Evolutionary conservation across 805 yeast genomes (phyloP), one percentile per base, ranked within the genome.

Genomic region (Priceomyces haplophilus): DNA sequence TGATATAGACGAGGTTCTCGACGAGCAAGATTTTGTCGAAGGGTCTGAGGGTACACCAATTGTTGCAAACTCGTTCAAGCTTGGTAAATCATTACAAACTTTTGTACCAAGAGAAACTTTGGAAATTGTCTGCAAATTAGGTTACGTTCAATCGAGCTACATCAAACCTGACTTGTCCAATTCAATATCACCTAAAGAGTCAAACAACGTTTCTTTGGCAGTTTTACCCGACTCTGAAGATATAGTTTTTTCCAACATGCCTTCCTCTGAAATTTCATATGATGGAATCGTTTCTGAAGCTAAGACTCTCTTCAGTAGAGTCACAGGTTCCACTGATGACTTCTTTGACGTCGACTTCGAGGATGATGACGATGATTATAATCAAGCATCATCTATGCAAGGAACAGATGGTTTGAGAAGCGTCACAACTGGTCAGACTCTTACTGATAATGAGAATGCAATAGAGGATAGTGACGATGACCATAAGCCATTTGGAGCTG

Each of bases 331-430:
- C 1, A 93, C 86, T 59, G 97, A 91, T 54, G 98, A 91, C 64
- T 93, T 93, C 67, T 91, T 91, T 59, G 96, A 88, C 61, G 87
- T 91, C 33, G 98, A 91, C 64, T 91, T 91, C 58, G 97, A 91
- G 64, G 98, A 91, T 61, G 97, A 89, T 16, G 96, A 86, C 34
- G 90, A 82, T 27, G 73, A 70, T 4, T 54, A 56, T 37, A 43
- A 29, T 23, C 48, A 36, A 24, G 42, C 17, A 16, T 37, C 13
- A 19, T 21, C 25, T 6, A 37, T 16, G 21, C 17, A 24, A 15
- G 12, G 34, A 17, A 17, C 37, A 19, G n/a, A 23, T 17, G 37
- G 23, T 15, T 12, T 19, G 5, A 15, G 17, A 15, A 12, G 12
- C 13, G 24, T 27, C 11, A 37, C 45, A 18, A 42, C 37, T 39